Evolutionary conservation across 805 yeast genomes (phyloP), one percentile per base, ranked within the genome.

Genomic region (Suhomyces canberraensis): DNA sequence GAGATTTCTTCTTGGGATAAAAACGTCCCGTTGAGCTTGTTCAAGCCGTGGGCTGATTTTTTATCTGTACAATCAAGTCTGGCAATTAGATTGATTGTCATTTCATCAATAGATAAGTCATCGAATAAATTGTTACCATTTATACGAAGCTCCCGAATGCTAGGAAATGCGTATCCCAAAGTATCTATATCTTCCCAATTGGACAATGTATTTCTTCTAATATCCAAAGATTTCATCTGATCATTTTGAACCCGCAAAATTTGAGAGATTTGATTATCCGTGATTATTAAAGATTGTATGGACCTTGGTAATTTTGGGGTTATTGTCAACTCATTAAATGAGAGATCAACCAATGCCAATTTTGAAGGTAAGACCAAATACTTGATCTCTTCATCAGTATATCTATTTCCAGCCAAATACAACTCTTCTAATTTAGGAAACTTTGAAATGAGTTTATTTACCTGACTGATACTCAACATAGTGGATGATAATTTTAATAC

Each of bases 1-100:
- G 40, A 45, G 13, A 88, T 65, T 33, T 79, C 84, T 2, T 58
- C 67, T 0, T 30, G 37, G 3, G 62, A 51, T 7, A 86, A 59
- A 0, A 25, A 34, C 0, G 79, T 69, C 1, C 95, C 95, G 50
- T 89, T 79, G 11, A 88, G 57, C 16, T 56, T 60, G 1, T 31
- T 26, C 2, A 82, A 29, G 0, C 42, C 36, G 1, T 61, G 58
- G 9, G 32, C 25, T 6, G 22, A 26, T n/a, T 33, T 33, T 1
- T 29, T 11, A 20, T 30, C 39, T 11, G 35, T 36, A 37, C 64
- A 61, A 4, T 36, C 41, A 4, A 66, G 56, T 17, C 84, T 58
- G 1, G 79, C 80, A 14, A 82, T 66, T 3, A 75, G 45, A 29
- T 63, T 44, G 3, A 59, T 24, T n/a, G 61, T 43, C 54, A 55